Conservation (phyloP, 1,139 yeast genomes). For the Nematodospora anomalae region DNA sequence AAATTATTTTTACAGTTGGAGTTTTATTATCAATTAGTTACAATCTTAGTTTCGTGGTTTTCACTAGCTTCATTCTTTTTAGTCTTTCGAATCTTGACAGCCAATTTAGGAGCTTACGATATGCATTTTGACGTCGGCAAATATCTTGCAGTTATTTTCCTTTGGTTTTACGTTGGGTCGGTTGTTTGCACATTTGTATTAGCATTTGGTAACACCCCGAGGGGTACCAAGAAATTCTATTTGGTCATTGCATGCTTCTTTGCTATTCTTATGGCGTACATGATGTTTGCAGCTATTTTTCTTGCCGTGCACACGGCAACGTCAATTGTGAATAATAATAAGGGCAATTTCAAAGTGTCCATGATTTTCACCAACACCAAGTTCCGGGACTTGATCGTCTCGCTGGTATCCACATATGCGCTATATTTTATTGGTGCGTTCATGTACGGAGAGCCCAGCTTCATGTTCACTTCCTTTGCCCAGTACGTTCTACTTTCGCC, state of each 20-base stretch:
- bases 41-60: conserved; percentile 75
- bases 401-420: conserved; percentile 80
- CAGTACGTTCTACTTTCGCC: conserved; percentile 76
- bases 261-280: conserved; percentile 48
- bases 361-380: conserved; percentile 60
- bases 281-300: conserved; percentile 71
- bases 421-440: conserved; percentile 77
- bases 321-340: conserved; percentile 35
- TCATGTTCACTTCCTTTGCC: conserved; percentile 69
- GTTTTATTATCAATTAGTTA: conserved; percentile 65
- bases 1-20: conserved; percentile 67
- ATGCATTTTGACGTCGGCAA: conserved; percentile 48
- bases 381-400: conserved; percentile 84
- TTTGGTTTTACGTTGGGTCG: conserved; percentile 46
- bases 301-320: conserved; percentile 74
- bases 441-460: conserved; percentile 75
- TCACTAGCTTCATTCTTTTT: conserved; percentile 74
- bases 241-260: conserved; percentile 42
- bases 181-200: conserved; percentile 47
- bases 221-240: conserved; percentile 47
- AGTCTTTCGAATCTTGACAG: conserved; percentile 65
- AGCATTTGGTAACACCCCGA: conserved; percentile 50
- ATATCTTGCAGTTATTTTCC: conserved; percentile 40
- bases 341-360: conserved; percentile 43
- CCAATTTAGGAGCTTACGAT: conserved; percentile 50